phyloP scores from a whole-genome alignment of 2,329 filamentous ascomycete genomes.

The Fusarium algeriense region DNA sequence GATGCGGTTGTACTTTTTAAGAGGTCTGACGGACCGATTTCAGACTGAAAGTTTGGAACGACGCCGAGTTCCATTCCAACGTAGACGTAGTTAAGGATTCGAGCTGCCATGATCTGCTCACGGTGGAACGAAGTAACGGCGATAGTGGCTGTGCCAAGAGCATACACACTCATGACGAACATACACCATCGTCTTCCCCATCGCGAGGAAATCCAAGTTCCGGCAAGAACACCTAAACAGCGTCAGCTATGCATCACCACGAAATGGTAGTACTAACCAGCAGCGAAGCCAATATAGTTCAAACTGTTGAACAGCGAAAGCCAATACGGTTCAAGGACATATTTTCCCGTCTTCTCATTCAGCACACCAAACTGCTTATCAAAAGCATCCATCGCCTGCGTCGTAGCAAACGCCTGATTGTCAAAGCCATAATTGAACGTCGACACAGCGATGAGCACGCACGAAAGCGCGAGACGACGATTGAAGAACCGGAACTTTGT shows the following conservation, averaged over 20 bases:
- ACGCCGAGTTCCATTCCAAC: conserved; percentile 44
- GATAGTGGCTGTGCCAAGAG: conserved; percentile 43
- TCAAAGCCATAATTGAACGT: conserved; percentile 57
- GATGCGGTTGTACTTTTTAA: no score
- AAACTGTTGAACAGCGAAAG: conserved; percentile 54
- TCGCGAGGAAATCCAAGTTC: conserved; percentile 41
- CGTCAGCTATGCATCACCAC: no score
- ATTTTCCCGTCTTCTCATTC: conserved; percentile 40
- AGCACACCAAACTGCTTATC: conserved; percentile 51
- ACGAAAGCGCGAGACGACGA: conserved; percentile 26
- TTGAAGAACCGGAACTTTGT: conserved; percentile 46
- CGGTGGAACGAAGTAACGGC: conserved; percentile 30
- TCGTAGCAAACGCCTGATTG: conserved; percentile 53
- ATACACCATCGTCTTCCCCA: conserved; percentile 47
- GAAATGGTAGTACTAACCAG: conserved; percentile 43
- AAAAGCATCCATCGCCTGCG: conserved; percentile 54
- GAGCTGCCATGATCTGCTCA: conserved; percentile 41
- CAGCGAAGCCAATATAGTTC: conserved; percentile 52
- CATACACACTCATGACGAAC: conserved; percentile 54
- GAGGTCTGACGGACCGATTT: conserved; percentile 41
- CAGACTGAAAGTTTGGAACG: conserved; percentile 53
- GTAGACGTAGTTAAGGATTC: conserved; percentile 44
- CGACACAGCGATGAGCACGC: conserved; percentile 51
- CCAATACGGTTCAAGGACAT: conserved; percentile 49
- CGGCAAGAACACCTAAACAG: conserved; percentile 40